Evolutionary conservation across 169 alveolate genomes (phyloP).

Genomic region (Cryptosporidium ryanae): DNA sequence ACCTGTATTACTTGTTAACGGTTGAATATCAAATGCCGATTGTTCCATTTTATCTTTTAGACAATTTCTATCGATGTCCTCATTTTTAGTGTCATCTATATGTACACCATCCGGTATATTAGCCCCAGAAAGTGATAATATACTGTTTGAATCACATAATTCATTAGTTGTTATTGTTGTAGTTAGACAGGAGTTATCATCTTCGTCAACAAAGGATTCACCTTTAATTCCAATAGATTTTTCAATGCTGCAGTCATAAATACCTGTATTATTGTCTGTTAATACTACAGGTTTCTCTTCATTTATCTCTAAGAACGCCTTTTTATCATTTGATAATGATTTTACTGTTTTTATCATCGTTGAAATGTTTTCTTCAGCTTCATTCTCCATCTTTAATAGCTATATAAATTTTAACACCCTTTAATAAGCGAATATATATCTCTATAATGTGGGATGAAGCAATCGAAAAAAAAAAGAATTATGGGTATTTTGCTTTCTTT

Average conservation of each 20-base stretch:
- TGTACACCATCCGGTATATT: conserved; percentile 23
- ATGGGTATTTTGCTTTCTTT: too few relatives aligned
- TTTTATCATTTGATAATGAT: conserved; percentile 22
- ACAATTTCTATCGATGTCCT: conserved; percentile 14
- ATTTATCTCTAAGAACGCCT: conserved; percentile 18
- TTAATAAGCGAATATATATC: too few relatives aligned
- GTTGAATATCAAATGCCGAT: conserved; percentile 74
- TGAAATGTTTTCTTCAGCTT: conserved; percentile 61
- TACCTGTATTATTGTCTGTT: conserved; percentile 57
- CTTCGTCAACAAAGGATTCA: conserved; percentile 44
- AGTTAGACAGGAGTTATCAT: conserved; percentile 71
- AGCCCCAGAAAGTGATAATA: conserved; percentile 55
- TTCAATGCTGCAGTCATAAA: conserved; percentile 50
- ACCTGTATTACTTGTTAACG: conserved; percentile 13
- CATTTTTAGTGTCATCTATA: conserved; percentile 17
- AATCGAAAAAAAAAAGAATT: too few relatives aligned
- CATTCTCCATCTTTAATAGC: conserved; percentile 42
- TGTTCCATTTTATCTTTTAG: conserved; percentile 48
- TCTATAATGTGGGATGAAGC: too few relatives aligned
- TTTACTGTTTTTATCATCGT: conserved; percentile 49
- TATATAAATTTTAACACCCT: not conserved
- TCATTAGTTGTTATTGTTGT: conserved; percentile 71
- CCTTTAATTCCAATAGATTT: conserved; percentile 31
- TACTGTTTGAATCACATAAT: conserved; percentile 69
- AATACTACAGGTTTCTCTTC: conserved; percentile 8